Evolutionary conservation across 257 asterid genomes (phyloP), one percentile per base, ranked within the genome.

Genomic region (Solanum habrochaites): DNA sequence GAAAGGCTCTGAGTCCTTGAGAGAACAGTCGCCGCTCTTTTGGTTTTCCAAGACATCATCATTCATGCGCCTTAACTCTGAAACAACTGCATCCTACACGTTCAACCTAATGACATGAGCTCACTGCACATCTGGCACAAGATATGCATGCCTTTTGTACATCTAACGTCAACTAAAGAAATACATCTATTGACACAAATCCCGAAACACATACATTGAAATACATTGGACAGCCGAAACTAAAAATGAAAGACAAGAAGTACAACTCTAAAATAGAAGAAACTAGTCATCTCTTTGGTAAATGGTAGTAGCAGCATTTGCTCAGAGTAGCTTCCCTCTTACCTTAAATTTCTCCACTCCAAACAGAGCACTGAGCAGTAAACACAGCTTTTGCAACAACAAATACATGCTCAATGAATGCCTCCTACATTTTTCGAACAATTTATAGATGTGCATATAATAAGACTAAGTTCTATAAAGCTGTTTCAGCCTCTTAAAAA

Each of bases 61-160:
- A 77, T 97, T 95, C 97, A 96, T 88, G 49, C 87, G 94, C 93
- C 94, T 95, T 87, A 97, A 91, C 92, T 97, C 98, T 32, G 77
- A 88, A 91, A 96, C 94, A 87, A 94, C 80, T 70, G 98, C 98
- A 89, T 97, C 99, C 99, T 97, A 87, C 85, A 89, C 31, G 39
- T 86, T 52, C 90, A 86, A 78, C 67, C 83, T 78, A 89, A 86
- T 87, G 83, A 69, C 85, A 90, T 90, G 89, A 92, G 90, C 73
- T 85, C 87, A 72, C 69, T 52, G 43, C 20, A 49, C 20, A 49
- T 29, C 85, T 80, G 42, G 40, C 25, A 45, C 40, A 80, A 47
- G n/a, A 80, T 49, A 49, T 80, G 37, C 43, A 47, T 49, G 43
- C 21, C 69, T 27, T 18, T 18, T 80, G 85, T 49, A 49, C 32